These are phyloP conservation scores for Suhomyces yuchorum DNA, from an alignment of 1,139 yeast genomes.

Conservation along the genomic window DNA sequence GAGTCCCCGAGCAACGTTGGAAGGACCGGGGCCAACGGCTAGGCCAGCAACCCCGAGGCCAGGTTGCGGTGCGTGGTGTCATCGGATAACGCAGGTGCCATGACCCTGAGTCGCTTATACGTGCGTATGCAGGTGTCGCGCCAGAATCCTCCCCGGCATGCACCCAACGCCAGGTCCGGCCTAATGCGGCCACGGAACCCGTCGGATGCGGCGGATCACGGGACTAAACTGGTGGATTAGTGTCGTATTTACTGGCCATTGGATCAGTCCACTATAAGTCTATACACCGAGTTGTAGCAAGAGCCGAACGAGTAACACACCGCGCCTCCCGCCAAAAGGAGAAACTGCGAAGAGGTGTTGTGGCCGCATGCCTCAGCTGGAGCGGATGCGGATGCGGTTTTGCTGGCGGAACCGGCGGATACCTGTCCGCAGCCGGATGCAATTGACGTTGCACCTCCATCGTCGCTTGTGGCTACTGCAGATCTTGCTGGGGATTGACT, in stretches of 20 bases:
- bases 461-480: neutral
- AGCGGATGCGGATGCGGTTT: neutral
- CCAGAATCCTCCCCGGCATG: neutral
- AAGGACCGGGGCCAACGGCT: neutral
- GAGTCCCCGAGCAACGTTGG: neutral
- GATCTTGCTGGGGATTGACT: neutral
- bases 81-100: conserved; percentile 1
- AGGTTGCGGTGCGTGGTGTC: conserved; percentile 3
- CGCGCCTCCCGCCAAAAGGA: conserved; percentile 53
- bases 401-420: neutral
- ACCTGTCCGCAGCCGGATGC: neutral
- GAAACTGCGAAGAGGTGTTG: neutral
- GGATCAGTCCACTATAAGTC: conserved; percentile 2
- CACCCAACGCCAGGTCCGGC: neutral
- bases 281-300: conserved; percentile 48
- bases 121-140: conserved; percentile 2
- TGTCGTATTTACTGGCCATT: neutral
- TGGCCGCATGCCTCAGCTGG: neutral
- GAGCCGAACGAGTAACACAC: conserved; percentile 86
- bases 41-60: conserved; percentile 1
- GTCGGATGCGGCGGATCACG: neutral
- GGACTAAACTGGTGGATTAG: neutral
- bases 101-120: conserved; percentile 3
- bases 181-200: neutral
- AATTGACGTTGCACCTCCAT: neutral